phyloP scores from a whole-genome alignment of 1,284 basidiomycete genomes.

The Cerioporus squamosus region DNA sequence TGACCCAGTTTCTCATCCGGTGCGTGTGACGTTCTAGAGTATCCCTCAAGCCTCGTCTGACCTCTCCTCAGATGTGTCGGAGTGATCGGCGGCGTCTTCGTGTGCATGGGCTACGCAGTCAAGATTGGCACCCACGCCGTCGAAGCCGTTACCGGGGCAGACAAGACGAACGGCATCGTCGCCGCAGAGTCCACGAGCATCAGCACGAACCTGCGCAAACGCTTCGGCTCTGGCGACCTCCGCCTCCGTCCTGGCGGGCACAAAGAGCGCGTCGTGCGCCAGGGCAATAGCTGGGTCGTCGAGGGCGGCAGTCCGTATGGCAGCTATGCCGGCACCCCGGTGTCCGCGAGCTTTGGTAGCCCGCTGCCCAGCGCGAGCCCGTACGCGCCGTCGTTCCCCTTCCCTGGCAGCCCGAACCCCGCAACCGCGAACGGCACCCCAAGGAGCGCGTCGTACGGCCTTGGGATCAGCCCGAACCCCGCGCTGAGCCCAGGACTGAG shows the following conservation, averaged over 20 bases:
- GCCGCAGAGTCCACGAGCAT: conserved; percentile 64
- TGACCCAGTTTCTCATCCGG: conserved; percentile 85
- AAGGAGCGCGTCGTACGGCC: conserved; percentile 27
- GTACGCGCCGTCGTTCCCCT: conserved; percentile 20
- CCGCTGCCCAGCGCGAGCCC: conserved; percentile 33
- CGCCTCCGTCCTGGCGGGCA: conserved; percentile 41
- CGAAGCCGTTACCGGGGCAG: conserved; percentile 67
- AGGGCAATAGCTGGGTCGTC: conserved; percentile 49
- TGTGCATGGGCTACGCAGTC: conserved; percentile 79
- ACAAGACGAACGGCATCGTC: conserved; percentile 59
- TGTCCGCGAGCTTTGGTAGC: conserved; percentile 37
- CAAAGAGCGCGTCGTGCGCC: conserved; percentile 36
- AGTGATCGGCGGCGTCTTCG: conserved; percentile 82
- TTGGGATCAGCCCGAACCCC: conserved; percentile 39
- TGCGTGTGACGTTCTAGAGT: conserved; percentile 39
- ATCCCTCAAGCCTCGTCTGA: neutral
- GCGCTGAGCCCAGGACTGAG: conserved; percentile 28
- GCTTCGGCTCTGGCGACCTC: conserved; percentile 51
- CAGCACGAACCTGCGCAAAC: conserved; percentile 46
- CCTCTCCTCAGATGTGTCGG: conserved; percentile 60
- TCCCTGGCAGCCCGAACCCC: conserved; percentile 30
- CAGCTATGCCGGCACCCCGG: conserved; percentile 45
- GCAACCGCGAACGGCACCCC: conserved; percentile 31
- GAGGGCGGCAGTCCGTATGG: conserved; percentile 46
- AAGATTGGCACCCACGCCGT: conserved; percentile 68